Base-by-base conservation (phyloP, 2,329 filamentous ascomycete genomes). In the Epichloe gansuensis region DNA sequence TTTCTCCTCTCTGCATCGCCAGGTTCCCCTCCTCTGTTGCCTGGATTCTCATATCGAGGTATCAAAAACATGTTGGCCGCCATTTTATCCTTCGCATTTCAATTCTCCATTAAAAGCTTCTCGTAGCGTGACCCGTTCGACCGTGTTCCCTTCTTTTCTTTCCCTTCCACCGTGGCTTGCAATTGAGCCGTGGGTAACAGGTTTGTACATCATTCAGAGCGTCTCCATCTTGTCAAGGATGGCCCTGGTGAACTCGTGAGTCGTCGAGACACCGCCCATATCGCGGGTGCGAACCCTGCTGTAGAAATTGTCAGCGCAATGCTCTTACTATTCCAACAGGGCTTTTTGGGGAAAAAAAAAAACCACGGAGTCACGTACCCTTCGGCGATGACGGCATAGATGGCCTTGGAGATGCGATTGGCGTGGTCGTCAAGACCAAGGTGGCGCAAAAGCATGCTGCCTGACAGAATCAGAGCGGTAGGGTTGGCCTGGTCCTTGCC, bases 401-500 rank as follows among this genome's bases (percentile, higher is more conserved):
- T 74, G 60, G 86, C 85, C 78, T 91, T 91, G 70, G 89, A 94
- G 73, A 97, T 95, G 68, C 93, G 85, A 82, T 96, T 96, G 65
- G 93, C 93, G 71, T 98, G 93, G 71, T 97, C 89, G 67, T 98
- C 91, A 49, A 98, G 85, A 62, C 93, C 93, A 60, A 98, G 81
- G 75, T 98, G 93, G 68, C 93, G 86, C 69, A 98, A 81, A 64
- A 98, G 85, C 93, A 98, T 98, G 68, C 89, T 87, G 59, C 89
- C 89, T 54, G 89, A 95, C 58, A 98, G 85, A 61, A 98, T 81
- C 76, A 98, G 78, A 59, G 93, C 93, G 52, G 89, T 96, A 51
- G 93, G 93, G 81, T 98, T 98, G 60, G 93, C 93, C 77, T 97
- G 89, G 74, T 96, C 90, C 80, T 96, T 96, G 77, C 93, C 93